A percentile compares a stretch with the other conserved stretches of the same genome.
phyloP scores from a whole-genome alignment of 179 eudicot genomes.

The Corrigiola litoralis region DNA sequence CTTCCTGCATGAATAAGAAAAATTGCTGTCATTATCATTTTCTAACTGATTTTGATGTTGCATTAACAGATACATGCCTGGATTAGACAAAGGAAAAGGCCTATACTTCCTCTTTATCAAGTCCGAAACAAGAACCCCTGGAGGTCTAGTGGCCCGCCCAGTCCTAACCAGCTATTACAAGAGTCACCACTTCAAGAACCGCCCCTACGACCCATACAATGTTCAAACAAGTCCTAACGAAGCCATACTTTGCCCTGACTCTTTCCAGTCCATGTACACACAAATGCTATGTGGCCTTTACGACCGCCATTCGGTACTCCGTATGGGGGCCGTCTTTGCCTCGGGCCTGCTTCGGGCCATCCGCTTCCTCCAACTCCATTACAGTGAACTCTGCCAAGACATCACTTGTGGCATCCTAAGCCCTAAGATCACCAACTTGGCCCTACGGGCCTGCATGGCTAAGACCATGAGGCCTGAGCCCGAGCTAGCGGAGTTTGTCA shows the following conservation, averaged over 20 bases:
- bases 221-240: constrained; percentile 70
- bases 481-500: constrained; percentile 44
- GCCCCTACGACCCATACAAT: constrained; percentile 60
- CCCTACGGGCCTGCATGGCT: constrained; percentile 36
- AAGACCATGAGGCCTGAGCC: constrained; percentile 45
- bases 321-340: constrained; percentile 79
- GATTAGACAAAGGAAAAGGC: constrained; percentile 72
- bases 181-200: constrained; percentile 55
- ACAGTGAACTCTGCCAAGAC: constrained; percentile 48
- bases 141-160: constrained; percentile 74
- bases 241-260: constrained; percentile 64
- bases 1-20: no score
- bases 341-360: constrained; percentile 82
- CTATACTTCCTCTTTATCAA: constrained; percentile 62
- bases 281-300: constrained; percentile 72
- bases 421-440: constrained; percentile 41
- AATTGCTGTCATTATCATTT: no score
- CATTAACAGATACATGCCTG: constrained; percentile 55
- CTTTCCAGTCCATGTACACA: constrained; percentile 81
- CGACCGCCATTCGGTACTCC: constrained; percentile 53
- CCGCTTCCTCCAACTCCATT: constrained; percentile 59
- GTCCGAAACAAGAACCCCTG: constrained; percentile 72
- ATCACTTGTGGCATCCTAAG: constrained; percentile 41
- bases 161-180: constrained; percentile 79
- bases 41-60: no score